phyloP scores from a whole-genome alignment of 768 basidiomycete species.

The Tylopilus cervinicoccineus region DNA sequence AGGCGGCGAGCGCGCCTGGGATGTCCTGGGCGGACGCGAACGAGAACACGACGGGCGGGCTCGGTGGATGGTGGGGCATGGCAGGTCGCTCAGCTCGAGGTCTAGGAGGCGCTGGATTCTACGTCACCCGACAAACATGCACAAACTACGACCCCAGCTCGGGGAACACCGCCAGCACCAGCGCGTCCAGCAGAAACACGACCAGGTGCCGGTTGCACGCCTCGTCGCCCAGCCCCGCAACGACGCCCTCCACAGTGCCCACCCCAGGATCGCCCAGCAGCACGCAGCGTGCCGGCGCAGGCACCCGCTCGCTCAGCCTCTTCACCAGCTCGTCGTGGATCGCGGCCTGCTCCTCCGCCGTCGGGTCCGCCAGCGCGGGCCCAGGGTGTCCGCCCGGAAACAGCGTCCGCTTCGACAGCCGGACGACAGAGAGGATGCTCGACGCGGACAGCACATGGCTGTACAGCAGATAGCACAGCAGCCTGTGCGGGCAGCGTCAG shows the following conservation, averaged over 20 bases:
- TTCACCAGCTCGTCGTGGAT: conserved; percentile 43
- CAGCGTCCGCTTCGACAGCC: conserved; percentile 60
- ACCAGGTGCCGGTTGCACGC: conserved; percentile 79
- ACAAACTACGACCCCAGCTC: conserved; percentile 47
- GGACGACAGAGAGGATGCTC: conserved; percentile 50
- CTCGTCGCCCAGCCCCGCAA: conserved; percentile 58
- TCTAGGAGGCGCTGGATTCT: too few relatives aligned
- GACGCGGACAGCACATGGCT: conserved; percentile 48
- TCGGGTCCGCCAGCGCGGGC: conserved; percentile 68
- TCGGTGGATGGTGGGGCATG: conserved; percentile 54
- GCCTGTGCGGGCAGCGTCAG: conserved; percentile 36
- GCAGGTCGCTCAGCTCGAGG: too few relatives aligned
- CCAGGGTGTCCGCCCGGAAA: conserved; percentile 91
- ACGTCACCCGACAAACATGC: conserved; percentile 27
- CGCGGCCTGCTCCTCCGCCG: conserved; percentile 65
- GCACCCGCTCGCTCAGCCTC: conserved; percentile 39
- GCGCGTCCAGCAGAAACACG: conserved; percentile 67
- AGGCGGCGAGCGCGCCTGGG: conserved; percentile 65
- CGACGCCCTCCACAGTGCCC: conserved; percentile 45
- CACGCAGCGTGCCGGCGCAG: conserved; percentile 15
- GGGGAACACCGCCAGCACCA: conserved; percentile 72
- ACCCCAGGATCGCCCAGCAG: conserved; percentile 49
- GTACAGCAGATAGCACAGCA: conserved; percentile 67
- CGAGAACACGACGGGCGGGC: conserved; percentile 65
- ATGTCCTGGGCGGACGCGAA: conserved; percentile 59